Evolutionary conservation across 305 asterid species (phyloP).

Genomic region (Lippia alba): DNA sequence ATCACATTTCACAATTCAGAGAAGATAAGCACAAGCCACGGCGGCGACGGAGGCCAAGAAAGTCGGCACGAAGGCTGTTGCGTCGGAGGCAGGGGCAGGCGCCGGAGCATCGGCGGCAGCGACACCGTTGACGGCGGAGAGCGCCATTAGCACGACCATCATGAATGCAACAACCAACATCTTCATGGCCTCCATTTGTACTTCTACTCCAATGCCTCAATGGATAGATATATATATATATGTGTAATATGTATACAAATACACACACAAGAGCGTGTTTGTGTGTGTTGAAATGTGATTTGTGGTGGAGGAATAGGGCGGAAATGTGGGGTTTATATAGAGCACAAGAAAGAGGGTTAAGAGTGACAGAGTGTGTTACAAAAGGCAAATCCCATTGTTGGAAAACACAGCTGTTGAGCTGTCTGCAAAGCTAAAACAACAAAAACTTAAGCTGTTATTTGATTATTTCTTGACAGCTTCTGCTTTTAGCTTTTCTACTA

Average conservation of each 20-base stretch:
- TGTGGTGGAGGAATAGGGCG: conserved; percentile 17
- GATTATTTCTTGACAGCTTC: conserved; percentile 14
- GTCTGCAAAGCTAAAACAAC: conserved; percentile 14
- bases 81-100: conserved; percentile 57
- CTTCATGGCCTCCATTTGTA: conserved; percentile 47
- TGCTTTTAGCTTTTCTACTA: conserved; percentile 4
- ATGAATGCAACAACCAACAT: conserved; percentile 38
- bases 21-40: conserved; percentile 47
- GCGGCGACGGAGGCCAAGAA: conserved; percentile 46
- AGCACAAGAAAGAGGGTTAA: conserved; percentile 8
- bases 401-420: conserved; percentile 32
- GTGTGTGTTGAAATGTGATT: background rate
- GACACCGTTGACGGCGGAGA: conserved; percentile 46
- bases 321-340: conserved; percentile 36
- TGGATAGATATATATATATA: background rate
- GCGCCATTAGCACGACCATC: conserved; percentile 39
- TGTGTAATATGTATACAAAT: background rate
- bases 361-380: conserved; percentile 26
- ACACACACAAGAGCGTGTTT: conserved; percentile 1
- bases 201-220: background rate
- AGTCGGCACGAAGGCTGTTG: conserved; percentile 51
- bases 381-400: background rate
- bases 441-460: conserved; percentile 24
- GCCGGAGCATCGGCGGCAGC: conserved; percentile 62
- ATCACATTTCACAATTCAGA: conserved; percentile 28